Percentiles rank a stretch among this genome's conserved stretches.
These are phyloP conservation scores for Talaromyces sp. DNA, from an alignment of 2,329 filamentous ascomycete species.

Conservation along the genomic window DNA sequence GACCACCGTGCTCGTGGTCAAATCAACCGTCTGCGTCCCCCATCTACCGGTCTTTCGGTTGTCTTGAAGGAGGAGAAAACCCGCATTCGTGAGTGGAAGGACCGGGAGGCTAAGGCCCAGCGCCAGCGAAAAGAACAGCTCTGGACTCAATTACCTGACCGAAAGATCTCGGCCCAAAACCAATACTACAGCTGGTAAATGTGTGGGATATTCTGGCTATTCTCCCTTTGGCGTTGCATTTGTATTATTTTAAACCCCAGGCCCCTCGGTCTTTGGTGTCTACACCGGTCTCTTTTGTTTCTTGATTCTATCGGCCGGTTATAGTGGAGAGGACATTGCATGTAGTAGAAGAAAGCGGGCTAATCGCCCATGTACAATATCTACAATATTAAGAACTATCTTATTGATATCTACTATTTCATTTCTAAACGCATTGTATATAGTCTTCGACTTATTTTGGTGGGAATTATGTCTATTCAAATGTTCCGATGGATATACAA, in stretches of 20 bases:
- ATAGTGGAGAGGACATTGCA: not conserved
- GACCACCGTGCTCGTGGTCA: constrained; percentile 78
- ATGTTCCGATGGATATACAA: too few relatives aligned
- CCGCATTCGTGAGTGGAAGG: constrained; percentile 75
- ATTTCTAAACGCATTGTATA: too few relatives aligned
- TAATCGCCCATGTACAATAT: constrained; percentile 9
- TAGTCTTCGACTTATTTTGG: too few relatives aligned
- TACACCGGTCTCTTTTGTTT: not conserved
- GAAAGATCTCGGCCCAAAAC: constrained; percentile 78
- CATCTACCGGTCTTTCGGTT: constrained; percentile 75
- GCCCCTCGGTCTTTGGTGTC: not conserved
- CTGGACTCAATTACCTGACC: constrained; percentile 86
- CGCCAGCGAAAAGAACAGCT: constrained; percentile 75
- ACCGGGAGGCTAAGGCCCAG: constrained; percentile 74
- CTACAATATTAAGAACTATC: constrained; percentile 3
- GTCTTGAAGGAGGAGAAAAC: constrained; percentile 94
- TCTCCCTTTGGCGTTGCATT: constrained; percentile 28
- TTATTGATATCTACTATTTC: not conserved
- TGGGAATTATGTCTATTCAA: too few relatives aligned
- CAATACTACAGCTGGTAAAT: constrained; percentile 89
- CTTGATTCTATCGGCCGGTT: not conserved
- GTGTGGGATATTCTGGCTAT: constrained; percentile 7
- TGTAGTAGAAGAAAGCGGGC: constrained; percentile 8
- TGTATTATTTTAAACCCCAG: constrained; percentile 29
- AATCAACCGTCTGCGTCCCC: constrained; percentile 68